Base-by-base conservation (phyloP, 2,329 filamentous ascomycete species). In the Allantophomopsis lycopodina region DNA sequence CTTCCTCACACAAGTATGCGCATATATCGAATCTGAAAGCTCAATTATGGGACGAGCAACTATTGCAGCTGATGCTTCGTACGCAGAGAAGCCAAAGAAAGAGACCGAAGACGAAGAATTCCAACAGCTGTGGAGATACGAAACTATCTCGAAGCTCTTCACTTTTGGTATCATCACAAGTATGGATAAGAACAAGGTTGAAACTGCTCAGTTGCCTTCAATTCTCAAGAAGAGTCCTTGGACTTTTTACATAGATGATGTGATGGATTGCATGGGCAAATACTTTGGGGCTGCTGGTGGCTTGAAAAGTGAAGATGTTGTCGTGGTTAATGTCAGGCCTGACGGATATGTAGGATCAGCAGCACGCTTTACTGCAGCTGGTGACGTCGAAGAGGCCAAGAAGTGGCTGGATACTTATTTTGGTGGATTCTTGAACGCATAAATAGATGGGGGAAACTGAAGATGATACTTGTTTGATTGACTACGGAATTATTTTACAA, bases 311-410 rank as follows among this genome's bases (percentile, higher is more conserved):
- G 62, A 66, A 8, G 70, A 80, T 46, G 69, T 80, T 5, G 75
- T 71, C 4, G 69, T 85, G 32, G 63, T 79, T 32, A 78, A 80
- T 48, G 76, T 86, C 2, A 67, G 81, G 5, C 81, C 81, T 0
- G 81, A 86, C 56, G 80, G 81, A 10, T 86, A 85, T 54, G 73
- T 85, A 4, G 81, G 80, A 1, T 74, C 68, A n/a, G 58, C 83
- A 17, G 62, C 67, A 7, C 45, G 57, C 3, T 71, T 61, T 49
- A 45, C 50, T 1, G 32, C 14, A 8, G 53, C 46, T 16, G 48
- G 43, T 17, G 52, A 56, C 5, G 55, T 45, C 13, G 62, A 43
- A 10, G 45, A 53, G 16, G 65, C 64, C 2, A 55, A 56, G 2
- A 39, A 46, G 20, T 72, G 66, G 66, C 48, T 73, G 47, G 63